Conservation (phyloP, 306 rosid genomes). For the Dalbergia cultrata region DNA sequence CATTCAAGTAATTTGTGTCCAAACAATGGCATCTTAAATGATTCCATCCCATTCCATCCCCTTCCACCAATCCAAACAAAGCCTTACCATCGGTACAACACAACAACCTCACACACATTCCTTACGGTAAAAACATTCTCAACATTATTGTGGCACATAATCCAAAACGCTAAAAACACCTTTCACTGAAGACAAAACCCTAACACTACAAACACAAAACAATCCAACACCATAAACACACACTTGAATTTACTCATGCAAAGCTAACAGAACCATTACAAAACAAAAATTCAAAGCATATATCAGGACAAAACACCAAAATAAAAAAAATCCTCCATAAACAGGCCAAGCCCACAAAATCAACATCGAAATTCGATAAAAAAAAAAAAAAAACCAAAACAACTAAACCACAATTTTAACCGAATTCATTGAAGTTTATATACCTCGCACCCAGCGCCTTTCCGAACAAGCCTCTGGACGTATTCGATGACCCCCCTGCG, state of each 20-base stretch:
- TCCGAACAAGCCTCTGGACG: constrained; percentile 54
- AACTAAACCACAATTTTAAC: not conserved
- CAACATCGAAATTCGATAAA: not conserved
- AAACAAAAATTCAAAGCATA: not conserved
- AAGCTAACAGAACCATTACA: constrained; percentile 34
- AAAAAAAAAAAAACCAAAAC: not conserved
- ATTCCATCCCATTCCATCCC: no score
- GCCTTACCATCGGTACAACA: not conserved
- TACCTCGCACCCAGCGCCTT: constrained; percentile 58
- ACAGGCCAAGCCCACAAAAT: constrained; percentile 1
- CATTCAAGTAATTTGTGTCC: no score
- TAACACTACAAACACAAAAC: constrained; percentile 10
- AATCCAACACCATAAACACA: constrained; percentile 17
- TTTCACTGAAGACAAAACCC: constrained; percentile 10
- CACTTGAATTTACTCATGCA: not conserved
- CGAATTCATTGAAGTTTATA: not conserved
- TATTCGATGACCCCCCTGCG: constrained; percentile 58
- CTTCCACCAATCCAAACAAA: no score
- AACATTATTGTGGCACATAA: constrained; percentile 18
- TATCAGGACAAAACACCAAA: not conserved
- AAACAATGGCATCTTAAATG: no score
- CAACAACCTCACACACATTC: not conserved
- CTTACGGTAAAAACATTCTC: constrained; percentile 7
- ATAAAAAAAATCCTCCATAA: not conserved
- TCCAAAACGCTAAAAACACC: constrained; percentile 18